Evolutionary conservation across 768 basidiomycete genomes (phyloP).

Genomic region (Hygrocybe coccinea): DNA sequence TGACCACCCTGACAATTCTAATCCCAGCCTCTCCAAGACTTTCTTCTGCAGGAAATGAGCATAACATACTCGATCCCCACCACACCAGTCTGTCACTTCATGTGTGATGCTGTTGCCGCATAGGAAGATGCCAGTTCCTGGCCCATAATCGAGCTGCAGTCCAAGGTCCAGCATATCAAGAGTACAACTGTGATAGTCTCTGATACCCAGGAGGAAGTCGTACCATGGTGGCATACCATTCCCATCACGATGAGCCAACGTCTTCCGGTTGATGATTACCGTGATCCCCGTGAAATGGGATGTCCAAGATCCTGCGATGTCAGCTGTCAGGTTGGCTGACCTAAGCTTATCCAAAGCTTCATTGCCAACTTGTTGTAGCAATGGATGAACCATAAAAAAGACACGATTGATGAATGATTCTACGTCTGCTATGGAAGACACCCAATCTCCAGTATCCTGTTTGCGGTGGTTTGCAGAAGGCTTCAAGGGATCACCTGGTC

Average conservation of each 20-base stretch:
- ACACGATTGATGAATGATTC: not conserved
- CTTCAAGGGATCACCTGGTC: not conserved
- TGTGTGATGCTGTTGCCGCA: conserved; percentile 4
- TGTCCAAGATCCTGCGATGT: not conserved
- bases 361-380: not conserved
- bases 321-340: not conserved
- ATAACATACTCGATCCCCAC: conserved; percentile 4
- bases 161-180: not conserved
- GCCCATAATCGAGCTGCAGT: not conserved
- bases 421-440: not conserved
- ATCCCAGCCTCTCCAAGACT: not conserved
- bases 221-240: not conserved
- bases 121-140: not conserved
- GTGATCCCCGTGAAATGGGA: not conserved
- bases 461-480: not conserved
- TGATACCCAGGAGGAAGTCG: not conserved
- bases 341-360: not conserved
- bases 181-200: not conserved
- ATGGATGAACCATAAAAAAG: not conserved
- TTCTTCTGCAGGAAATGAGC: conserved; percentile 1
- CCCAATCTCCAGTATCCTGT: not conserved
- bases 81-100: conserved; percentile 2
- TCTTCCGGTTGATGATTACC: not conserved
- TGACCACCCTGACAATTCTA: not conserved
- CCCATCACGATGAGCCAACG: not conserved